Evolutionary conservation across 805 yeast species (phyloP), one percentile per base, ranked within the genome.

Genomic region (Candida golubevii): DNA sequence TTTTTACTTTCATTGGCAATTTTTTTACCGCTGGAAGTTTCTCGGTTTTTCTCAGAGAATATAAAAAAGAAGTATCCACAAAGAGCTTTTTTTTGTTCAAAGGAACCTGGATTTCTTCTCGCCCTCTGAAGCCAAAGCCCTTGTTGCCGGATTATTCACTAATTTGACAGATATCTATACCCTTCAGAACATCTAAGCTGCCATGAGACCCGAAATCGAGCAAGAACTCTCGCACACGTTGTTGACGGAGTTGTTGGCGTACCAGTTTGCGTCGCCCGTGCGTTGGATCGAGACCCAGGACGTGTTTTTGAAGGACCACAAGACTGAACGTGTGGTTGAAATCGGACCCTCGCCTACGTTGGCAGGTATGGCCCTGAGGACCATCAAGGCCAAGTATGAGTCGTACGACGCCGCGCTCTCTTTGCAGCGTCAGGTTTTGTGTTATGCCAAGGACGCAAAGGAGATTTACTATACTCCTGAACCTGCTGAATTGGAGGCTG

Each of bases 221-320:
- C 99, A 93, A 74, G 98, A 93, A 67, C 80, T 93, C 55, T 95
- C 99, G 56, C 98, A 93, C 66, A 83, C 87, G 55, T 77, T 93
- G 54, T 78, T 93, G 65, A 89, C 97, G 26, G 99, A 93, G 78
- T 82, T 93, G 58, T 78, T 93, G 72, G 98, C 99, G 43, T 93
- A 90, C 73, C 99, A 93, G 71, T 93, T 93, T 62, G 99, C 99
- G 39, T 90, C 97, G 50, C 99, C 99, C 38, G 99, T 93, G 54
- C 83, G 98, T 78, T 93, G 99, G 98, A 93, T 95, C 67, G 99
- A 95, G 67, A 93, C 99, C 50, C 99, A 93, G 72, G 99, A 93
- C 74, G 98, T 93, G 47, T 86, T 93, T 65, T 79, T 93, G 65
- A 86, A 87, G 66, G 93, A 89, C 58, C 85, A 81, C 79, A 89